Evolutionary conservation across 805 yeast genomes (phyloP), one percentile per base, ranked within the genome.

Genomic region (Priceomyces carsonii): DNA sequence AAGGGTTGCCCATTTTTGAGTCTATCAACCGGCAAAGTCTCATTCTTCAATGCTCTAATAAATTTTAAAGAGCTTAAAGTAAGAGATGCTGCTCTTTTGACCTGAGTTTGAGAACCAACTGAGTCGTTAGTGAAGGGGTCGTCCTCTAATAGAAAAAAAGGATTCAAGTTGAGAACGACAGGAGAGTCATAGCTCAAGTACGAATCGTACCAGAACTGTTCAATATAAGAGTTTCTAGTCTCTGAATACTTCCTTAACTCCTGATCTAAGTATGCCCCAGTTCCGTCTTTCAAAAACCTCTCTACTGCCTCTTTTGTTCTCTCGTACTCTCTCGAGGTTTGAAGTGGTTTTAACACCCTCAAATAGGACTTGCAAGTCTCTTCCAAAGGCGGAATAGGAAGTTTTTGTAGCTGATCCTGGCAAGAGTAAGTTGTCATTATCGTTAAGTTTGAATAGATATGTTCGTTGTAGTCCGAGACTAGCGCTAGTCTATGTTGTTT

Each of bases 131-230:
- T 77, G 50, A 93, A 86, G 1, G 96, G 95, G 51, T 89, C 96
- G 53, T 89, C 96, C 57, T 89, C 95, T 42, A 89, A 72, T 48
- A 88, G 75, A 58, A 89, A 88, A 54, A 86, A 89, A 0, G 97
- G 97, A 52, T 89, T 89, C 48, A 89, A 74, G 59, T 89, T 89
- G 43, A 89, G 71, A n/a, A 89, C 97, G 25, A 89, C 95, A 0
- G 93, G 89, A 8, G 86, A 81, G 58, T 89, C 96, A 57, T 85
- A 86, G 57, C 82, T 82, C 46, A 89, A 69, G 58, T 89, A 89
- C 1, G 95, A 79, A 55, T 89, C 96, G 59, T 78, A 89, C 96
- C 96, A 89, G 58, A 89, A 89, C 59, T 89, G 95, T 61, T 89
- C 96, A 44, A 89, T 89, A 57, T 85, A 89, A 2, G 95, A 82